These are phyloP conservation scores for Fusarium sp. DNA, from an alignment of 2,329 filamentous ascomycete genomes.

Conservation along the genomic window DNA sequence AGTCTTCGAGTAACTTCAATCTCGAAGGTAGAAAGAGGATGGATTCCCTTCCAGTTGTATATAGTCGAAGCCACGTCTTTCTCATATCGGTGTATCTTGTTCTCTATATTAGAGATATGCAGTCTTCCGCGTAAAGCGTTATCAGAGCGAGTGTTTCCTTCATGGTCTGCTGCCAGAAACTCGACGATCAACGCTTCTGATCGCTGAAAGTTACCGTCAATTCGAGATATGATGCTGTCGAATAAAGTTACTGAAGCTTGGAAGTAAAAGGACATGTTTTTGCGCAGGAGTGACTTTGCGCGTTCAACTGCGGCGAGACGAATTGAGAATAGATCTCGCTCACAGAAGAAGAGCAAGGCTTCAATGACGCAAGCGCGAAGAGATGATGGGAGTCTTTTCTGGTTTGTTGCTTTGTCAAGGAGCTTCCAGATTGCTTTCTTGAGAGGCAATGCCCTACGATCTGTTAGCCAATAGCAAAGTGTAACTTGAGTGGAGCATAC, in stretches of 20 bases:
- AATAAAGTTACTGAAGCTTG: conserved; percentile 48
- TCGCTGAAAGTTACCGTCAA: conserved; percentile 42
- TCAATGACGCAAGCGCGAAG: conserved; percentile 42
- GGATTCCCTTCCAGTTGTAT: conserved; percentile 46
- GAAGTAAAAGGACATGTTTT: conserved; percentile 47
- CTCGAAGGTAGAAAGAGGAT: conserved; percentile 47
- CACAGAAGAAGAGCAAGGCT: conserved; percentile 46
- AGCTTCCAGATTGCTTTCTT: conserved; percentile 46
- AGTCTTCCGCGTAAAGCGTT: conserved; percentile 47
- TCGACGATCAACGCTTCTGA: conserved; percentile 42
- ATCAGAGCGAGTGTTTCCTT: conserved; percentile 38
- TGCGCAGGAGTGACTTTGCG: conserved; percentile 40
- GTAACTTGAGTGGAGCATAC: conserved; percentile 12
- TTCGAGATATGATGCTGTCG: conserved; percentile 46
- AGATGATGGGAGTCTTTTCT: conserved; percentile 22
- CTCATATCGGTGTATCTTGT: conserved; percentile 49
- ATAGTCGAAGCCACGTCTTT: conserved; percentile 44
- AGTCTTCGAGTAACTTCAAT: conserved; percentile 49
- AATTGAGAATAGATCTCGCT: conserved; percentile 45
- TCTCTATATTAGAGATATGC: conserved; percentile 50
- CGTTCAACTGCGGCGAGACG: conserved; percentile 41
- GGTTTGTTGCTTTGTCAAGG: conserved; percentile 30
- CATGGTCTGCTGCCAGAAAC: conserved; percentile 35
- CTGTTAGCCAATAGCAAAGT: background rate
- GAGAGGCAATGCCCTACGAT: conserved; percentile 34